phyloP scores from a whole-genome alignment of 1,139 yeast species.

The Meyerozyma athensensis region DNA sequence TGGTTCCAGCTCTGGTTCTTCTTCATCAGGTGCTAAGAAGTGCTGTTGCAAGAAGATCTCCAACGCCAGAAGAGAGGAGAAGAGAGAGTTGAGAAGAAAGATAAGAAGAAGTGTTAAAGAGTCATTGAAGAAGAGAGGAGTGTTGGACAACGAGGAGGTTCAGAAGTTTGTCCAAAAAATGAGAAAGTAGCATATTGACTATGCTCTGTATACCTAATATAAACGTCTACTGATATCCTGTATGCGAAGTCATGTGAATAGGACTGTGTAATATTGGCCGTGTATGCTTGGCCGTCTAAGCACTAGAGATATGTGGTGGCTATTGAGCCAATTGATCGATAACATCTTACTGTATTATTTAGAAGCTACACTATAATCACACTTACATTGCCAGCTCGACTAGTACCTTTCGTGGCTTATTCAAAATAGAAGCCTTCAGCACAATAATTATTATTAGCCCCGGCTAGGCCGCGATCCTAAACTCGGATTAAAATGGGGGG shows the following conservation, averaged over 20 bases:
- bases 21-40: constrained; percentile 7
- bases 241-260: no score
- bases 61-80: constrained; percentile 13
- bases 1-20: constrained; percentile 5
- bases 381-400: no score
- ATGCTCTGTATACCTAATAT: constrained; percentile 4
- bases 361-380: no score
- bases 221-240: not conserved
- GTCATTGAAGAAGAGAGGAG: constrained; percentile 9
- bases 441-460: no score
- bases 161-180: not conserved
- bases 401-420: no score
- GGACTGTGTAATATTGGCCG: no score
- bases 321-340: no score
- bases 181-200: constrained; percentile 1
- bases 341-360: no score
- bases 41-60: constrained; percentile 10
- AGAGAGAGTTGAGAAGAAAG: constrained; percentile 17
- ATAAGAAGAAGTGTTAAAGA: constrained; percentile 16
- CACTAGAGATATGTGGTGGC: no score
- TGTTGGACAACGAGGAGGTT: not conserved
- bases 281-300: no score
- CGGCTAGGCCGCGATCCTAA: no score
- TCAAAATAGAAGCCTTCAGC: no score
- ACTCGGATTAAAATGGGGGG: constrained; percentile 4